Percentiles rank a stretch among this genome's conserved stretches.
Evolutionary conservation across 108 stramenopile species (phyloP).

Genomic region (Stephanodiscus minutulus): DNA sequence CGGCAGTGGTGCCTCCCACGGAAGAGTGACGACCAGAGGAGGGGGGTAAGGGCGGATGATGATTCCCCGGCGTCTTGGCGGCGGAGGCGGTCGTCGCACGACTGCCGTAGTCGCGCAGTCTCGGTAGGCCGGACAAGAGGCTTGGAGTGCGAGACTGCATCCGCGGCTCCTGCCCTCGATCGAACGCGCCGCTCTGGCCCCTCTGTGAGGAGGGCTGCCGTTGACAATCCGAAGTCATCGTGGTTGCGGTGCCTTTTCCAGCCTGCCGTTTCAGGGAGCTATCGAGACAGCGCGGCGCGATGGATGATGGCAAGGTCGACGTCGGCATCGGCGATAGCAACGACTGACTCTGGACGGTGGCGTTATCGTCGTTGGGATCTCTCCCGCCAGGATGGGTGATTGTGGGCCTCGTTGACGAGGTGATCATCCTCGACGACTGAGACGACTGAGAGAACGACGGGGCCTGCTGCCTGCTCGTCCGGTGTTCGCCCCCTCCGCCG

Average conservation of each 20-base stretch:
- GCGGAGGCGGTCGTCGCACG: not conserved
- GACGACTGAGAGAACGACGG: not conserved
- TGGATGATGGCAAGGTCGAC: not conserved
- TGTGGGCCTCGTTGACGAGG: not conserved
- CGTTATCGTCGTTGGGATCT: slow-evolving; percentile 1
- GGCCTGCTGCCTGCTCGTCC: not conserved
- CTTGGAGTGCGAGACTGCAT: not conserved
- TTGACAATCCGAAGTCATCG: not conserved
- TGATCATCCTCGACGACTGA: not conserved
- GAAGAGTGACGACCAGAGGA: not conserved
- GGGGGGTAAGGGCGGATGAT: slow-evolving; percentile 1
- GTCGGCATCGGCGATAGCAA: slow-evolving; percentile 3
- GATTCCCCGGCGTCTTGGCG: not conserved
- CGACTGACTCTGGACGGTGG: slow-evolving; percentile 6
- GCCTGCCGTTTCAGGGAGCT: not conserved
- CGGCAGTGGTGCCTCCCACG: not conserved
- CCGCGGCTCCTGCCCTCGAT: no score
- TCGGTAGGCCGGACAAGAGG: not conserved
- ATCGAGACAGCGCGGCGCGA: not conserved
- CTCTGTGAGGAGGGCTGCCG: not conserved
- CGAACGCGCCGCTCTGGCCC: not conserved
- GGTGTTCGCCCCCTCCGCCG: not conserved
- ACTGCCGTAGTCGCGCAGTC: not conserved
- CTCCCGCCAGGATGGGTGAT: not conserved
- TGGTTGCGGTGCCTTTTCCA: not conserved